A percentile compares a stretch with the other conserved stretches of the same genome.
Conservation (phyloP, 805 yeast genomes). For the Wickerhamomyces sydowiorum region DNA sequence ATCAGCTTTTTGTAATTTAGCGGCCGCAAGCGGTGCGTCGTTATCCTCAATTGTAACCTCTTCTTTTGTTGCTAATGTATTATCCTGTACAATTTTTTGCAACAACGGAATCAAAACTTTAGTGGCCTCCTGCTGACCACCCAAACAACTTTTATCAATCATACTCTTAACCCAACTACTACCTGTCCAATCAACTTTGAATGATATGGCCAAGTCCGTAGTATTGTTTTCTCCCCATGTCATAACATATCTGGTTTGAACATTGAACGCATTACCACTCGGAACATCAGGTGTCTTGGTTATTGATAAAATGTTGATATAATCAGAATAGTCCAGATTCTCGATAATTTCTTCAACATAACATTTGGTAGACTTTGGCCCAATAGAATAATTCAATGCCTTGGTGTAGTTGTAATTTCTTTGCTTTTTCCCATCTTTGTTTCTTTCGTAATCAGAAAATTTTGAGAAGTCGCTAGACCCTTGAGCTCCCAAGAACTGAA, state of each 20-base stretch:
- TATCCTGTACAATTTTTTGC: slow-evolving; percentile 19
- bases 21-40: not conserved
- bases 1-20: slow-evolving; percentile 1
- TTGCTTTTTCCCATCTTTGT: slow-evolving; percentile 35
- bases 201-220: slow-evolving; percentile 61
- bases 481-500: slow-evolving; percentile 34
- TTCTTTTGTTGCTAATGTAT: slow-evolving; percentile 10
- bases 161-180: slow-evolving; percentile 88
- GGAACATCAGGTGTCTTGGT: slow-evolving; percentile 93
- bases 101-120: slow-evolving; percentile 34
- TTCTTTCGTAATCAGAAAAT: slow-evolving; percentile 26
- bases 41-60: slow-evolving; percentile 2
- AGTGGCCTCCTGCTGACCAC: slow-evolving; percentile 71
- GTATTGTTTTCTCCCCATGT: slow-evolving; percentile 67
- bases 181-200: slow-evolving; percentile 82
- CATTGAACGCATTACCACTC: slow-evolving; percentile 76
- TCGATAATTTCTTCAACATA: slow-evolving; percentile 55
- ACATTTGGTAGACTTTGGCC: slow-evolving; percentile 89
- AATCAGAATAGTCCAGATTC: slow-evolving; percentile 44
- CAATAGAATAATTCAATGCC: slow-evolving; percentile 74
- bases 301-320: slow-evolving; percentile 54
- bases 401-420: slow-evolving; percentile 65
- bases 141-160: slow-evolving; percentile 76
- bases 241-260: slow-evolving; percentile 64
- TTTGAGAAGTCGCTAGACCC: slow-evolving; percentile 30